Percentiles rank a stretch among this genome's conserved stretches.
phyloP scores from a whole-genome alignment of 176 grass and related monocot genomes.

The Juncus effusus region DNA sequence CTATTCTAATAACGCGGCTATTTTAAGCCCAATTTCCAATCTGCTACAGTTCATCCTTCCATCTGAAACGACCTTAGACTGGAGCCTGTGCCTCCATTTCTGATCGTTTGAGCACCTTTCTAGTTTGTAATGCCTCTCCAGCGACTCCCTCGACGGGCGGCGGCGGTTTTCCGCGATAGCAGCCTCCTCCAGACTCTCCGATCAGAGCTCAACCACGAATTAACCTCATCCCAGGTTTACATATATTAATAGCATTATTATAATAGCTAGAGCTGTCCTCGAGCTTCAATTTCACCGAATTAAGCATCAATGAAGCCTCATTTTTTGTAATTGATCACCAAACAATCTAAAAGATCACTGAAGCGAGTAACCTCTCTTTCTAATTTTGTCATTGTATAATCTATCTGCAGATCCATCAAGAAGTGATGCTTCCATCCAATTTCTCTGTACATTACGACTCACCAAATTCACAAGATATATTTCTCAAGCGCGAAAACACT shows the following conservation, averaged over 20 bases:
- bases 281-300: too few relatives aligned
- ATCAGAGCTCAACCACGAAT: slow-evolving; percentile 56
- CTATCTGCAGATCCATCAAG: slow-evolving; percentile 25
- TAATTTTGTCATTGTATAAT: neutral
- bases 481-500: slow-evolving; percentile 35
- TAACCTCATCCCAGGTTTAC: slow-evolving; percentile 23
- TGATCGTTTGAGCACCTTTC: slow-evolving; percentile 25
- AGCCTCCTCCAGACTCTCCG: slow-evolving; percentile 46
- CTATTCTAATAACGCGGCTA: too few relatives aligned
- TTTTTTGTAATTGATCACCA: neutral
- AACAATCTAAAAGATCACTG: neutral
- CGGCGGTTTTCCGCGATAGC: slow-evolving; percentile 29
- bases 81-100: neutral
- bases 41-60: too few relatives aligned
- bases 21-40: too few relatives aligned
- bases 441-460: slow-evolving; percentile 46
- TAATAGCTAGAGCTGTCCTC: too few relatives aligned
- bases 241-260: neutral
- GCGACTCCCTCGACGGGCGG: slow-evolving; percentile 25
- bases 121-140: slow-evolving; percentile 18
- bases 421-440: neutral
- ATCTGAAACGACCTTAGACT: too few relatives aligned
- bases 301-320: neutral
- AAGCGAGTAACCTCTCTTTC: neutral
- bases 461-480: slow-evolving; percentile 42